Conservation (phyloP, 179 eudicot genomes). For the Nepenthes alata region DNA sequence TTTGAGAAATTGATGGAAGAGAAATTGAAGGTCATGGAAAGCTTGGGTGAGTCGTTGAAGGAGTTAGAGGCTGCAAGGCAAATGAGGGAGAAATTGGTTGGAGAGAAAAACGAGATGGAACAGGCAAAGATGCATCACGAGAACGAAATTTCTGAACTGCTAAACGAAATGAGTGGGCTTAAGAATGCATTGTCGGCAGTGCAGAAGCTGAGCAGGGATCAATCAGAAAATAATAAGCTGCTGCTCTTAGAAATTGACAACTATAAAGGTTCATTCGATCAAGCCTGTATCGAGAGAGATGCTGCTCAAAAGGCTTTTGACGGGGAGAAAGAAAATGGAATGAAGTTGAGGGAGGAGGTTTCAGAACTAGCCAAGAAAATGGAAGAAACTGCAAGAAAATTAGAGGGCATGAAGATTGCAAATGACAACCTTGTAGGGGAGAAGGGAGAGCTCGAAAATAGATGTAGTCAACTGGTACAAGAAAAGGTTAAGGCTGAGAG, state of each 20-base stretch:
- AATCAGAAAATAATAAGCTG: constrained; percentile 17
- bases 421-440: constrained; percentile 19
- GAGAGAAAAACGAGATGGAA: constrained; percentile 29
- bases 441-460: constrained; percentile 38
- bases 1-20: constrained; percentile 27
- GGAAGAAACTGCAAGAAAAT: constrained; percentile 24
- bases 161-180: constrained; percentile 17
- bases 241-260: constrained; percentile 26
- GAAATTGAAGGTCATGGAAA: constrained; percentile 18
- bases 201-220: constrained; percentile 18
- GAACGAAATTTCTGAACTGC: constrained; percentile 25
- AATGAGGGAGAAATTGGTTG: constrained; percentile 14
- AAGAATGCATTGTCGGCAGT: constrained; percentile 15
- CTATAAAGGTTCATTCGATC: constrained; percentile 17
- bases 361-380: constrained; percentile 26
- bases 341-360: constrained; percentile 23
- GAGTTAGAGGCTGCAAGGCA: constrained; percentile 18
- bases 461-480: constrained; percentile 9
- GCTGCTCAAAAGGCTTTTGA: constrained; percentile 22
- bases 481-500: constrained; percentile 21
- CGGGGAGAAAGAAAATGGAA: constrained; percentile 34
- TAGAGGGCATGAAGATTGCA: constrained; percentile 24
- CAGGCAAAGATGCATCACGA: constrained; percentile 24
- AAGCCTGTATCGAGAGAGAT: constrained; percentile 32
- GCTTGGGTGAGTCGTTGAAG: constrained; percentile 22